Base-by-base conservation (phyloP, 345 rosid species). In the Barbarea vulgaris region DNA sequence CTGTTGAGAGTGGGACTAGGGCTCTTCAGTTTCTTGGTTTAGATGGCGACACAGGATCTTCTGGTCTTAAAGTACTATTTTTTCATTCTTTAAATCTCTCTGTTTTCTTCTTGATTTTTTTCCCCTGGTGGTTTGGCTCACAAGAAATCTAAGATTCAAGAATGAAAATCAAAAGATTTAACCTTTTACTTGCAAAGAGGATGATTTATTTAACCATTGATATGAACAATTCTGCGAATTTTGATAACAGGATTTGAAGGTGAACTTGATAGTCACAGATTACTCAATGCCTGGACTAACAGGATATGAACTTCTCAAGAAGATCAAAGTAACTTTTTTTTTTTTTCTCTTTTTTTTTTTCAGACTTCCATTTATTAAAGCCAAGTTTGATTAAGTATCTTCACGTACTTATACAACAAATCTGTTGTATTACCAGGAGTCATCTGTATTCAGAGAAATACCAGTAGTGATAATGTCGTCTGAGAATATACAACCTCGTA, bases 391-490 rank as follows among this genome's bases (percentile, higher is more conserved):
- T 8, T 9, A 13, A 56, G 4, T 21, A 10, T 36, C 7, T 60
- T 60, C 31, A 1, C 44, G 11, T 62, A 27, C 17, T 22, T 33
- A 30, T 47, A 47, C 60, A 34, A 14, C 5, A 51, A 59, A 27
- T 41, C 2, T 59, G 36, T 13, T 51, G 3, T 15, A 1, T 54
- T 17, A 28, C 6, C 88, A 89, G 93, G 87, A 82, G 78, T 90
- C 96, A n/a, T 81, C 91, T 1, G 81, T 62, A 53, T 84, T 90
- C 41, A 85, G 83, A 75, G 87, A 88, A 64, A 80, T 88, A 36
- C 93, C 93, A 7, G 96, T 88, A 2, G 96, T 90, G 83, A 82
- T 90, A 59, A 88, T 90, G 93, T 90, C 93, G 0, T 88, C 96
- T 21, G 93, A 90, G 81, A 87, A 90, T 63, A 81, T 90, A 61